A percentile compares a stretch with the other conserved stretches of the same genome.
Evolutionary conservation across 2,329 filamentous ascomycete species (phyloP).

Genomic region (Monosporascus sp.): DNA sequence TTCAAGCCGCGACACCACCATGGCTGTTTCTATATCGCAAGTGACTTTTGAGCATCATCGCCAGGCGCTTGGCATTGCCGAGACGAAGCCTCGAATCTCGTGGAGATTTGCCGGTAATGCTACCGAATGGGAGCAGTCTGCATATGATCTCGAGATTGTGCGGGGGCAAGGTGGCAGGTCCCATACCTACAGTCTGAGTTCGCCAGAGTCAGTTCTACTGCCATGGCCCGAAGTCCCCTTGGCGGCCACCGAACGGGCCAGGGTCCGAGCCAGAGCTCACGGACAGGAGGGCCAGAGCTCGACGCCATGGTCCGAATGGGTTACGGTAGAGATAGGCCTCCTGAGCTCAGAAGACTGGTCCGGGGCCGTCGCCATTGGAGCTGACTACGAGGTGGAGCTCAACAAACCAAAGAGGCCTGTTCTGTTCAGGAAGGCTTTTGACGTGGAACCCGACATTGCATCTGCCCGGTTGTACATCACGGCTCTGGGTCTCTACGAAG

Average conservation of each 20-base stretch:
- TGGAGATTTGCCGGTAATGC: slow-evolving; percentile 38
- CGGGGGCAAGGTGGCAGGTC: background rate
- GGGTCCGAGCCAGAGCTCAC: slow-evolving; percentile 30
- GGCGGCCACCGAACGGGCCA: slow-evolving; percentile 24
- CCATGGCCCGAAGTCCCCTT: slow-evolving; percentile 38
- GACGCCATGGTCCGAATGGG: slow-evolving; percentile 27
- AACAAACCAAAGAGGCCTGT: slow-evolving; percentile 24
- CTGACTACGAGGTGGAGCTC: slow-evolving; percentile 22
- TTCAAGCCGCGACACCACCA: slow-evolving; percentile 6
- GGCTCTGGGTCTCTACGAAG: slow-evolving; percentile 39
- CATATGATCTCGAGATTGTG: slow-evolving; percentile 38
- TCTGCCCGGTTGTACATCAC: slow-evolving; percentile 44
- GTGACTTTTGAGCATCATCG: slow-evolving; percentile 39
- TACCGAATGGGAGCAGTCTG: slow-evolving; percentile 36
- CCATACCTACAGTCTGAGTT: slow-evolving; percentile 14
- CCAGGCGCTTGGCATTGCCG: slow-evolving; percentile 37
- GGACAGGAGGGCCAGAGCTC: slow-evolving; percentile 17
- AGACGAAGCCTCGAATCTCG: slow-evolving; percentile 38
- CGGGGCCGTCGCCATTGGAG: slow-evolving; percentile 25
- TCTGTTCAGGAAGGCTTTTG: slow-evolving; percentile 31
- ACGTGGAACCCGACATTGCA: slow-evolving; percentile 12
- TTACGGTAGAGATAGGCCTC: slow-evolving; percentile 32
- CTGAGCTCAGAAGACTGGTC: slow-evolving; percentile 25
- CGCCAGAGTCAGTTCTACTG: slow-evolving; percentile 34
- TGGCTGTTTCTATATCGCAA: slow-evolving; percentile 34